Evolutionary conservation across 1,284 basidiomycete species (phyloP), one percentile per base, ranked within the genome.

Genomic region (Boletus smithii): DNA sequence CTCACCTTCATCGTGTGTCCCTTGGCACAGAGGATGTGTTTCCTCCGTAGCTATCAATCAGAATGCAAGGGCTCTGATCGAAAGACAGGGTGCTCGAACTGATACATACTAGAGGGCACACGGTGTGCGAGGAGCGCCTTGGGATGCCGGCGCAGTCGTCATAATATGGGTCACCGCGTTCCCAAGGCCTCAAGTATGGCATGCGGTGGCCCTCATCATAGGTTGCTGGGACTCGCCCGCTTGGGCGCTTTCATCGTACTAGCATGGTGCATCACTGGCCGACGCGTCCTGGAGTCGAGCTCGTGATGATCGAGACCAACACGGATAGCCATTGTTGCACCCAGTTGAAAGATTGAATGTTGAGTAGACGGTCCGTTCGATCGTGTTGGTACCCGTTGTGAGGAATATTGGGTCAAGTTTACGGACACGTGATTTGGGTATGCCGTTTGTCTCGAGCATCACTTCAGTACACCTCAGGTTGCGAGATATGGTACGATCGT

Each of bases 91-190:
- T 35, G 20, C 18, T 13, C 33, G 5, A 13, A 34, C 3, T 14
- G 20, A 20, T 13, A 14, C 20, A 8, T 35, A 35, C 18, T 22
- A 26, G 23, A 26, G 36, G 37, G 37, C 17, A 27, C 4, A 38
- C 24, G 36, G 24, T 22, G 22, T 23, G 34, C 11, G 24, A 38
- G 24, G 22, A 26, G n/a, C 8, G 22, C 8, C n/a, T 9, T 24
- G 23, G 13, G 11, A 39, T 29, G 16, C 40, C 49, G 17, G 17
- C 40, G 48, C 46, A 33, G 32, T 20, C 31, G 18, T 50, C 36
- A 51, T 44, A 13, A 30, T 23, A 29, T 33, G 32, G 50, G 31
- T n/a, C 48, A 46, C 38, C 32, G 48, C 52, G 27, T 30, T 26
- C 8, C 16, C 10, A 20, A 16, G 20, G 35, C 20, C 35, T 31